Base-by-base conservation (phyloP, 179 eudicot species). In the Heliamphora pulchella region DNA sequence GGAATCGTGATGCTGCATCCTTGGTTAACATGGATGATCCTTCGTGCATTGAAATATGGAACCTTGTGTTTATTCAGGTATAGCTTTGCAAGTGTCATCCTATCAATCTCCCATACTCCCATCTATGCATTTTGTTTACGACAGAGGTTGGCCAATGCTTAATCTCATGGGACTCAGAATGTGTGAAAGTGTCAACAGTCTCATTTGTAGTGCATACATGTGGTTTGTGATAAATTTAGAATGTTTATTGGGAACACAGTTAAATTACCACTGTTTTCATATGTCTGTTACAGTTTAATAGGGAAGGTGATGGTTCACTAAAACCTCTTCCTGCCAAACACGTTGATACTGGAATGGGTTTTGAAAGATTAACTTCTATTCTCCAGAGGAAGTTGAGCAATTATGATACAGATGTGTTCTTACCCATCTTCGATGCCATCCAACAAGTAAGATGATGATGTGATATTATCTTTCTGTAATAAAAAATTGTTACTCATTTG, bases 341-440 rank as follows among this genome's bases (percentile, higher is more conserved):
- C 78, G 99, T 96, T 69, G 99, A 96, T 81, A 96, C 99, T 67
- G 99, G 99, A 75, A 83, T 96, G 99, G 99, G 99, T 72, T 96
- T 96, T 86, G 99, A 96, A 82, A 89, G 99, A 86, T 87, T 96
- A 89, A 92, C 98, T 64, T 96, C 99, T 72, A 94, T 94, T 80
- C 99, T 96, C 84, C 99, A 96, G 83, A 86, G 91, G 79, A 96
- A 90, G 87, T 86, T 92, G 97, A 96, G 99, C 88, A 96, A 96
- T 86, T 96, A 96, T 80, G 99, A 96, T 81, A 96, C 99, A 55
- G 99, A 96, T 86, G 89, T 96, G 69, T 96, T 96, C 83, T 15
- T 91, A 82, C 99, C 98, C 78, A 89, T 96, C 75, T 96, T 96
- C 72, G 89, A 92, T 80, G 98, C 95, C 66, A 94, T 96, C 81